These are phyloP conservation scores for Turnera subulata DNA, from an alignment of 345 rosid species.

Conservation along the genomic window DNA sequence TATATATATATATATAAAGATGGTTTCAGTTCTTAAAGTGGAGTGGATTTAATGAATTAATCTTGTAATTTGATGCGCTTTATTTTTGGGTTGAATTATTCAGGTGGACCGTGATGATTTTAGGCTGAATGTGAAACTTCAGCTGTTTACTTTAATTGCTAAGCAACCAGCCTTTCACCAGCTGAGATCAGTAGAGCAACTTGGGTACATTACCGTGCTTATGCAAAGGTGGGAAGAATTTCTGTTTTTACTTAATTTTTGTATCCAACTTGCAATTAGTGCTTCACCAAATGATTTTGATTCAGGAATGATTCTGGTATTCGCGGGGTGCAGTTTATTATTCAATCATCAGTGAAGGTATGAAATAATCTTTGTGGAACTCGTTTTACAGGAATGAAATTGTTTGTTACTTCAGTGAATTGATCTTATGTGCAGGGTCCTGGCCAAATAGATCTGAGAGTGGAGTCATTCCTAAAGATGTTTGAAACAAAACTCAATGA, in stretches of 20 bases:
- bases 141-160: conserved; percentile 70
- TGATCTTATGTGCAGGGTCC: conserved; percentile 51
- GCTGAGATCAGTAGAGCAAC: conserved; percentile 94
- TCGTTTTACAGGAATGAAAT: not conserved
- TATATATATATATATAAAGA: no score
- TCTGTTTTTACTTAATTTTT: not conserved
- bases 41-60: no score
- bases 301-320: conserved; percentile 70
- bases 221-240: conserved; percentile 50
- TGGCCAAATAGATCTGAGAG: conserved; percentile 71
- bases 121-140: conserved; percentile 68
- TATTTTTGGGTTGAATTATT: conserved; percentile 11
- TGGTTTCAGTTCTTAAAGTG: no score
- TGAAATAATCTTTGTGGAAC: conserved; percentile 1
- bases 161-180: conserved; percentile 94
- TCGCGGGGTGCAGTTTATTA: conserved; percentile 69
- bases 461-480: conserved; percentile 63
- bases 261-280: not conserved
- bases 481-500: conserved; percentile 60
- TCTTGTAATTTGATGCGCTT: no score
- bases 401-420: not conserved
- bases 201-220: conserved; percentile 80
- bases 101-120: conserved; percentile 87
- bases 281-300: conserved; percentile 8
- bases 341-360: conserved; percentile 87